Evolutionary conservation across 306 rosid species (phyloP).

Genomic region (Sechiopsis laciniata): DNA sequence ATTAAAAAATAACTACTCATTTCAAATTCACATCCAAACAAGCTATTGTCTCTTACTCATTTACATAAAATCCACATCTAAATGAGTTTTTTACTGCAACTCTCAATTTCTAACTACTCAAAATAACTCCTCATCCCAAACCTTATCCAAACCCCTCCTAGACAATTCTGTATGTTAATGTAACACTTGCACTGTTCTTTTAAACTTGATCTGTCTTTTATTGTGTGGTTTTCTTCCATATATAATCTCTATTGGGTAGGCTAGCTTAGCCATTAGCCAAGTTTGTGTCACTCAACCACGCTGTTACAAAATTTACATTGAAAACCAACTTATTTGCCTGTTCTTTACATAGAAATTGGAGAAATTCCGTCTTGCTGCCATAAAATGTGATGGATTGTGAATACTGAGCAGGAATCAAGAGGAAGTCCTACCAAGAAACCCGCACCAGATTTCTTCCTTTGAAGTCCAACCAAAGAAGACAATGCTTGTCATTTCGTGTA

Average conservation of each 20-base stretch:
- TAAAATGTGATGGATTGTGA: not conserved
- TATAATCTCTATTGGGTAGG: not conserved
- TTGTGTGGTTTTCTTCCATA: not conserved
- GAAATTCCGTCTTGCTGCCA: not conserved
- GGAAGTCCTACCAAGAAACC: conserved; percentile 84
- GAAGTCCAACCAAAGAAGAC: conserved; percentile 24
- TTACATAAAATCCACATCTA: too few species aligned
- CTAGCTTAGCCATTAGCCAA: not conserved
- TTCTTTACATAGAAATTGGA: not conserved
- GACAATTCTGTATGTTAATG: not conserved
- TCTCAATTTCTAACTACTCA: not conserved
- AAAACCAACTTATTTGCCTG: not conserved
- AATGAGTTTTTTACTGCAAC: too few species aligned
- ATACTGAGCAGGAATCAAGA: conserved; percentile 70
- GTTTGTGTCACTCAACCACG: not conserved
- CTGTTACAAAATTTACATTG: not conserved
- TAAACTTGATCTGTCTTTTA: not conserved
- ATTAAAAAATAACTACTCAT: too few species aligned
- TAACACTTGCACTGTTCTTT: not conserved
- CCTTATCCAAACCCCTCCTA: too few species aligned
- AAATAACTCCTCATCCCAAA: too few species aligned
- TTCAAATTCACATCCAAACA: too few species aligned
- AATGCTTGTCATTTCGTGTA: conserved; percentile 19
- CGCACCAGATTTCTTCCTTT: conserved; percentile 95
- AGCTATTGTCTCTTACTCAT: too few species aligned